phyloP scores from a whole-genome alignment of 768 basidiomycete genomes.

The Tephrocybe sp. region DNA sequence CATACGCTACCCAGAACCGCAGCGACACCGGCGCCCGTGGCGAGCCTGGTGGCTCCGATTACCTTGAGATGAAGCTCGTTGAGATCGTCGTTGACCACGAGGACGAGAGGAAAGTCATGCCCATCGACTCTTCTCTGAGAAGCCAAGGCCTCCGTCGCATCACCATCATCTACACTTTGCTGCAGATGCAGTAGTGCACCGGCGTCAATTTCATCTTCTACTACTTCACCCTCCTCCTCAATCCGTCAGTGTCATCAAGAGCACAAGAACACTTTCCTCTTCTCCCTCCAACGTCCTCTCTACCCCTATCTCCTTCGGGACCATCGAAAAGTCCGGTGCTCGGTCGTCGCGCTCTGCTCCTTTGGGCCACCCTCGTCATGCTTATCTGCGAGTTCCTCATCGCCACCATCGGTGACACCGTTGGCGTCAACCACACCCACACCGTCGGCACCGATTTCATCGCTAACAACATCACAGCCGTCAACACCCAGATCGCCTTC shows the following conservation, averaged over 20 bases:
- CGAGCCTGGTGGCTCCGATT: no score
- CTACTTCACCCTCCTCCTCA: constrained; percentile 70
- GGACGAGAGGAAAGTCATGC: constrained; percentile 47
- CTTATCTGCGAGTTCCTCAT: constrained; percentile 81
- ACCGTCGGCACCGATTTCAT: no score
- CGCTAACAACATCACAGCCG: constrained; percentile 44
- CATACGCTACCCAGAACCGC: no score
- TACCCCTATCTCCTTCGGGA: constrained; percentile 80
- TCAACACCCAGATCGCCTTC: constrained; percentile 60
- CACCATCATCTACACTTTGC: constrained; percentile 59
- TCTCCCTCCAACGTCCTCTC: constrained; percentile 69
- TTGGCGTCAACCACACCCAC: constrained; percentile 21
- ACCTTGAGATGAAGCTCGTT: no score
- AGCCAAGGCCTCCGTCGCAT: constrained; percentile 53
- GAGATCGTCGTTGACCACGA: constrained; percentile 36
- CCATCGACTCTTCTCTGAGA: constrained; percentile 23
- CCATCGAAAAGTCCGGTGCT: constrained; percentile 79
- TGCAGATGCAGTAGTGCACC: neutral
- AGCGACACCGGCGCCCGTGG: no score
- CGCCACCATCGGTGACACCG: constrained; percentile 53
- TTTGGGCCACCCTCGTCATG: constrained; percentile 83
- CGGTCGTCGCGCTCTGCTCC: constrained; percentile 78
- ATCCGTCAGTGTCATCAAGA: constrained; percentile 51
- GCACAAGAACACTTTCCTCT: constrained; percentile 53
- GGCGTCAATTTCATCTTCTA: constrained; percentile 69